Conservation (phyloP, 1,284 basidiomycete species). For the Ganoderma lucidum region DNA sequence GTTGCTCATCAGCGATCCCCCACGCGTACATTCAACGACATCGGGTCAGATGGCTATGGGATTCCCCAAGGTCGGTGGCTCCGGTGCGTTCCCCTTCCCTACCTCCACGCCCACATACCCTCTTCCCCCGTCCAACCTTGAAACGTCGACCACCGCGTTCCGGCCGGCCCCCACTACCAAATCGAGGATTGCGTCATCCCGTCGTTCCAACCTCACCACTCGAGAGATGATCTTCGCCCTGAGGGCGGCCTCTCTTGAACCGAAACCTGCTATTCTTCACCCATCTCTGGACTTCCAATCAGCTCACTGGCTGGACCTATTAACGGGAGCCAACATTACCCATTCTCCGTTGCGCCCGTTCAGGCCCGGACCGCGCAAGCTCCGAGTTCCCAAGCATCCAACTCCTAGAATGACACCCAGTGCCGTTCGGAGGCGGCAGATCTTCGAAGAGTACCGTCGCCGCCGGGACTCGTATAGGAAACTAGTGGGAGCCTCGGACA, state of each 20-base stretch:
- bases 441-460: conserved; percentile 13
- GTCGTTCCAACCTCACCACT: conserved; percentile 2
- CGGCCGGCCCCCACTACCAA: background rate
- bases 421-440: conserved; percentile 12
- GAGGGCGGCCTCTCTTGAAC: background rate
- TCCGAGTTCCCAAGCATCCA: background rate
- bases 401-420: background rate
- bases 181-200: conserved; percentile 7
- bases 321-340: conserved; percentile 3
- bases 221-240: conserved; percentile 2
- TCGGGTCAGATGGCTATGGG: conserved; percentile 18
- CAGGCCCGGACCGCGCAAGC: background rate
- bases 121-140: background rate
- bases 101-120: conserved; percentile 4
- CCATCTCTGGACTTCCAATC: background rate
- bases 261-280: background rate
- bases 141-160: conserved; percentile 3
- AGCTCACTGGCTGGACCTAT: background rate
- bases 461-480: conserved; percentile 26
- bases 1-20: conserved; percentile 14
- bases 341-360: background rate
- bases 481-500: conserved; percentile 48
- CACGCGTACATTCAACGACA: conserved; percentile 22
- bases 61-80: conserved; percentile 4
- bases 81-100: background rate